Evolutionary conservation across 148 eudicot species (phyloP).

Genomic region (Linanthus parryae): DNA sequence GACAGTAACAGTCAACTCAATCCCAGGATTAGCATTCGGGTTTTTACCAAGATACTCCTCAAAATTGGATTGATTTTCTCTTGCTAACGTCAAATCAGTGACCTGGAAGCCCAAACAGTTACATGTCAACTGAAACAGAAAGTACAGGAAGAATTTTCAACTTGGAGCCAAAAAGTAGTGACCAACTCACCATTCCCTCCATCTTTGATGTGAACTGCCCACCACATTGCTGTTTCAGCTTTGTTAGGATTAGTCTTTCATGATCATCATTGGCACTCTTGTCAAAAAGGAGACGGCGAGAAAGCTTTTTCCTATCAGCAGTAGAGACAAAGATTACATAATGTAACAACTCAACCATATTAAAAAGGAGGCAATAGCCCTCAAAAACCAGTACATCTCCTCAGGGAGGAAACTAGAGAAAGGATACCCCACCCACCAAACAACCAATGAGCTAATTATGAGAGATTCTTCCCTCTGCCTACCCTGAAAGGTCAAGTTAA

Average conservation of each 20-base stretch:
- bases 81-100: conserved; percentile 38
- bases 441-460: no score
- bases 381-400: background rate
- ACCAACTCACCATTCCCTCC: conserved; percentile 43
- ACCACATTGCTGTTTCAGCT: conserved; percentile 44
- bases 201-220: conserved; percentile 45
- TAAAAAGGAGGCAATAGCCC: background rate
- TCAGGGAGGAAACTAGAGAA: no score
- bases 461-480: no score
- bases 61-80: conserved; percentile 27
- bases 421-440: no score
- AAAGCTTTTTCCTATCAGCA: conserved; percentile 32
- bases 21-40: conserved; percentile 22
- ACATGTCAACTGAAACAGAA: background rate
- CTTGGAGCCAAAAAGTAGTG: background rate
- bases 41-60: conserved; percentile 23
- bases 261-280: conserved; percentile 44
- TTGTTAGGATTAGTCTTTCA: conserved; percentile 35
- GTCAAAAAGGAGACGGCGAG: conserved; percentile 38
- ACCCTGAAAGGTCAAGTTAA: no score
- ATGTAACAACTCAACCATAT: background rate
- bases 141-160: background rate
- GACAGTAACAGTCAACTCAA: conserved; percentile 39
- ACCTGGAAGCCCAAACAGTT: conserved; percentile 21
- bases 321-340: background rate